A percentile compares a stretch with the other conserved stretches of the same genome.
Conservation (phyloP, 2,329 filamentous ascomycete genomes). For the Calonectria naviculata region DNA sequence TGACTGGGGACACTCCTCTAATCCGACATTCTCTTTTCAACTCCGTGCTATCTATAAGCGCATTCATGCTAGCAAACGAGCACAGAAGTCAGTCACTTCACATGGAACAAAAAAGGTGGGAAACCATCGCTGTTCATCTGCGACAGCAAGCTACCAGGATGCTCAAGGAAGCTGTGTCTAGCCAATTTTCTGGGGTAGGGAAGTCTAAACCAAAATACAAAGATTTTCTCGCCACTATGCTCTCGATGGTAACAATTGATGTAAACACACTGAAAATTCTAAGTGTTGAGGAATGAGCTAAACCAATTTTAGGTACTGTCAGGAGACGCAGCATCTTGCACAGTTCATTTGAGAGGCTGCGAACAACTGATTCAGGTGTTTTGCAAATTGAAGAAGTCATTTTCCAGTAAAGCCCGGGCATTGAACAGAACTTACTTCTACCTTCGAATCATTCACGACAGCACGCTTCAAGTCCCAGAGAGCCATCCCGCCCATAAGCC, state of each 20-base stretch:
- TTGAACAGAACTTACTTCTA: constrained; percentile 41
- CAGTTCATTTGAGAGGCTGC: constrained; percentile 33
- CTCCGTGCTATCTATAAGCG: constrained; percentile 38
- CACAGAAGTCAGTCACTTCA: background rate
- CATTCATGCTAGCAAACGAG: constrained; percentile 38
- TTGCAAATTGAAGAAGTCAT: constrained; percentile 24
- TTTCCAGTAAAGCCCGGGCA: constrained; percentile 26
- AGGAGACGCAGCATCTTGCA: constrained; percentile 34
- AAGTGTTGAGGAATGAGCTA: background rate
- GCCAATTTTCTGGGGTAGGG: constrained; percentile 12
- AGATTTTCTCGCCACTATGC: constrained; percentile 39
- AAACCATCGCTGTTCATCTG: constrained; percentile 16
- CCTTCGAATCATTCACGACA: constrained; percentile 37
- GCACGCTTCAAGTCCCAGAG: constrained; percentile 19
- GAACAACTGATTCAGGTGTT: constrained; percentile 30
- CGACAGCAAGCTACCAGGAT: constrained; percentile 30
- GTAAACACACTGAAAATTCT: constrained; percentile 8
- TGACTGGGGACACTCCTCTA: constrained; percentile 27
- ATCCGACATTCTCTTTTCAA: constrained; percentile 35
- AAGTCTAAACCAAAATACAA: constrained; percentile 36
- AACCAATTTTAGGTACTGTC: constrained; percentile 32
- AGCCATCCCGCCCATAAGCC: background rate
- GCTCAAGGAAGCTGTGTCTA: constrained; percentile 34
- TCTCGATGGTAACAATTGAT: constrained; percentile 43
- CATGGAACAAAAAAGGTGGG: constrained; percentile 29